Base-by-base conservation (phyloP, 1,139 yeast genomes). In the Suhomyces wounanorum region DNA sequence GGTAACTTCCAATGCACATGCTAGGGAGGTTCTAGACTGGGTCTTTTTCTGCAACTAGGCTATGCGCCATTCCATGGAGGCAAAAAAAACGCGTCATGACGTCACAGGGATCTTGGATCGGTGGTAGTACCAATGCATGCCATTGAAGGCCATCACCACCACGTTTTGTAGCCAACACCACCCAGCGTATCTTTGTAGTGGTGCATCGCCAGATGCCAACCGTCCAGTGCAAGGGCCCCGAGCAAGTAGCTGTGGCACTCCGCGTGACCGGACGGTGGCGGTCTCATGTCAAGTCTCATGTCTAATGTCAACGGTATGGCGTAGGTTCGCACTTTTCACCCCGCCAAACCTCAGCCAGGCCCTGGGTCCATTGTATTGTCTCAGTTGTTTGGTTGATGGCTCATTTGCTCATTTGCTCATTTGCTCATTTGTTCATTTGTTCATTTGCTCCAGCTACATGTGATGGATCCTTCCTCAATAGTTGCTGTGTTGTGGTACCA, bases 81-180 rank as follows among this genome's bases (percentile, higher is more conserved):
- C 33, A 30, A 9, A 30, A 11, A 11, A 11, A 11, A 30, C 33
- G 43, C 43, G 33, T 28, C 36, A 30, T 41, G 36, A 41, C 44
- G 31, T 41, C 44, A 41, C 44, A 17, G 17, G 14, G 44, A 41
- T 41, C 44, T 41, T 17, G 31, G 43, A 41, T 41, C 44, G 40
- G 37, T 26, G 17, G 42, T 38, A 11, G 26, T 23, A 13, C 41
- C 30, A 23, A 39, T 28, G 44, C 44, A 41, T 25, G 16, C n/a
- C 36, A 10, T 17, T 17, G 10, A 13, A 21, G 40, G 3, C 28
- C 40, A 37, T 37, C 25, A 37, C 28, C 26, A 9, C 28, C 40
- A 37, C 25, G 11, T 21, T 7, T 8, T 7, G 28, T 13, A 37
- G 28, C 18, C n/a, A 8, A 6, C 37, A 3, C 3, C 37, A 31